Base-by-base conservation (phyloP, 345 rosid genomes). In the Hibiscus syriacus region DNA sequence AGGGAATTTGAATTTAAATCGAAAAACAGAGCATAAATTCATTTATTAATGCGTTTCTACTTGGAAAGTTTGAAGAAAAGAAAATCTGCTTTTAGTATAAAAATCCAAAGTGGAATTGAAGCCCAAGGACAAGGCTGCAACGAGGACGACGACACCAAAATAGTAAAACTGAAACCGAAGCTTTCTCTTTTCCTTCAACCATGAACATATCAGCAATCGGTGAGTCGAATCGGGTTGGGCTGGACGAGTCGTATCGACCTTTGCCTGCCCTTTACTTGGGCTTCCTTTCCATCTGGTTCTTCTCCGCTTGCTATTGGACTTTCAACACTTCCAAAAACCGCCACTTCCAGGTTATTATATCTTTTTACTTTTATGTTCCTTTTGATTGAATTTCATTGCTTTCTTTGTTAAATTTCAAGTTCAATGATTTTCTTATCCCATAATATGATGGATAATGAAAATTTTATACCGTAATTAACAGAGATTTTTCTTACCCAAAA, bases 291-390 rank as follows among this genome's bases (percentile, higher is more conserved):
- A 73, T 92, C 63, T 92, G 97, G 97, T 73, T 85, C 73, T 55
- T 92, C 78, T 90, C 89, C 59, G 90, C 92, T 83, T 85, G 81
- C 72, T 88, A 83, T 32, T 92, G 98, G 97, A 84, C 98, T 72
- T 67, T 84, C 76, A 85, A 88, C 81, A 90, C 96, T 70, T 92
- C 83, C 75, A 83, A 78, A 66, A 92, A 83, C 78, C 86, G 93
- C 63, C 89, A 84, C 55, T 83, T 80, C 80, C 97, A 84, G 96
- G 93, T 86, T 64, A 46, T 57, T 34, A n/a, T n/a, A n/a, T n/a
- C n/a, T n/a, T n/a, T n/a, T n/a, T n/a, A n/a, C n/a, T n/a, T n/a
- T n/a, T n/a, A n/a, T n/a, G n/a, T n/a, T 14, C 11, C 10, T 10
- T 58, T 29, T 27, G 29, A 48, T 30, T 32, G 32, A 53, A 14